Evolutionary conservation across 2,329 filamentous ascomycete genomes (phyloP).

Genomic region (Botrytis porri): DNA sequence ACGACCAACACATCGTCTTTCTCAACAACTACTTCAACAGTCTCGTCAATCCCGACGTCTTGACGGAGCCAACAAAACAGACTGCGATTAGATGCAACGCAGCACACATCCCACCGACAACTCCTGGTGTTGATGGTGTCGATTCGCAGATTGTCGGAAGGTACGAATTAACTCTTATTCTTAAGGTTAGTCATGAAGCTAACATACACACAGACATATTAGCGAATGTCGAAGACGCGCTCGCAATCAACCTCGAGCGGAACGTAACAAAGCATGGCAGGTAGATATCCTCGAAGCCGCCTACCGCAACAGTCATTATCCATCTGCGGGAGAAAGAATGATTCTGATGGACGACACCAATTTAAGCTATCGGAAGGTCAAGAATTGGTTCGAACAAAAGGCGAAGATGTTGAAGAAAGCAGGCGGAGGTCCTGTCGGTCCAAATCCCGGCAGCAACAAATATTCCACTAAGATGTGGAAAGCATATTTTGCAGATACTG

Average conservation of each 20-base stretch:
- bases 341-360: background rate
- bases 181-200: background rate
- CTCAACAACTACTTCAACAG: background rate
- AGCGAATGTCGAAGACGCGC: background rate
- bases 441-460: background rate
- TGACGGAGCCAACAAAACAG: background rate
- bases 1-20: background rate
- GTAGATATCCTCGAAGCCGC: background rate
- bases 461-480: background rate
- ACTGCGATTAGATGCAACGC: background rate
- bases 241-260: background rate
- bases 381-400: slow-evolving; percentile 10
- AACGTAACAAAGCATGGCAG: background rate
- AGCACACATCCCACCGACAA: background rate
- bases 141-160: slow-evolving; percentile 7
- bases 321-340: background rate
- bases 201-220: slow-evolving; percentile 1
- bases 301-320: background rate
- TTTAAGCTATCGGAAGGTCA: background rate
- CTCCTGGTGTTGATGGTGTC: background rate
- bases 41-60: background rate
- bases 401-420: background rate
- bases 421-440: too few species aligned
- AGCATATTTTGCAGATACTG: background rate
- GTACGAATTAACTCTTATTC: background rate